Evolutionary conservation across 257 asterid species (phyloP), one percentile per base, ranked within the genome.

Genomic region (Primulina eburnea): DNA sequence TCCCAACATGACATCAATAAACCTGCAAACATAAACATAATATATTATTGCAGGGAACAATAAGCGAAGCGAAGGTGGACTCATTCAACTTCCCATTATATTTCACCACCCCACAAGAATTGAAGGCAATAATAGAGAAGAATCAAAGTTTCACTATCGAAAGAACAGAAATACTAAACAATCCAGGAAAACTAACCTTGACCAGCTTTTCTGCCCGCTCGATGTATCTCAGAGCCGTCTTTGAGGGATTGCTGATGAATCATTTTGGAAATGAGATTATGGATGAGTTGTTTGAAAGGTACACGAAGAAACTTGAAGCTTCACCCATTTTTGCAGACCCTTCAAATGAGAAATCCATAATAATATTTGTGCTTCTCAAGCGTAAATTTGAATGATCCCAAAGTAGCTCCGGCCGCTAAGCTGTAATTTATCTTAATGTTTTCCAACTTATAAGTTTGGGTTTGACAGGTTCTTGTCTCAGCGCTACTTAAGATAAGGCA

Each of bases 21-120:
- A 29, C 7, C 5, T 8, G 26, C 21, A 33, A 20, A 26, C 28
- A 65, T 52, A 57, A 58, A 28, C 30, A 28, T 64, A 43, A 47
- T 11, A 62, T 40, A 60, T 56, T 33, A 55, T 71, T 67, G 65
- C 78, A 85, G 90, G 90, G 87, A 75, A 60, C 38, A 52, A 0
- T 81, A 2, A 52, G 68, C 28, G 79, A 81, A 69, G 80, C 77
- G 50, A 71, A 69, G 76, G 82, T 83, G 0, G 82, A 83, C 64
- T 57, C 89, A 6, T 85, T 83, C 81, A 83, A 87, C 73, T 74
- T 87, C 50, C 90, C 89, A 9, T 24, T 76, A 52, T 85, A 83
- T 58, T 76, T 74, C 12, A 61, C 87, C 43, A 70, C 70, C 69
- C 80, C 79, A 38, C 60, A 78, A 65, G 89, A 87, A 38, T 57